Evolutionary conservation across 2,329 filamentous ascomycete genomes (phyloP), one percentile per base, ranked within the genome.

Genomic region (Colletotrichum sp.): DNA sequence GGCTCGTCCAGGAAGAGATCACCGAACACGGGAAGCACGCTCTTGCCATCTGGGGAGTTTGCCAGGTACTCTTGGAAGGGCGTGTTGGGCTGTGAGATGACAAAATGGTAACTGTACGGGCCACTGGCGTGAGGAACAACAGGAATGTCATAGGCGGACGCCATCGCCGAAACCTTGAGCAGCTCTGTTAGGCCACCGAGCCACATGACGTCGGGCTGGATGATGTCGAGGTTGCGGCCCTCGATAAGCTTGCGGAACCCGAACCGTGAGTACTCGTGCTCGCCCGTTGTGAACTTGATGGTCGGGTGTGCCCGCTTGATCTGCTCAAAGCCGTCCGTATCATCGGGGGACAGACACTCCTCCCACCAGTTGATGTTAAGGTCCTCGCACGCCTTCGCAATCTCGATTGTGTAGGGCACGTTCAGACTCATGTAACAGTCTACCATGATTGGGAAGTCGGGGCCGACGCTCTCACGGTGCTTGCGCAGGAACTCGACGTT

Each of bases 131-230:
- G 96, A n/a, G 96, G 96, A 16, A 98, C 95, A 18, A 98, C 96
- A 15, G 96, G 96, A 76, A 98, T 94, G 82, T 98, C 96, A 85
- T 98, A 98, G 27, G 96, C 96, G 6, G 96, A 92, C 6, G 96
- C 96, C 91, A 97, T 94, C 70, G 96, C 94, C 18, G 95, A 91
- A 68, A 98, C 94, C 86, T 95, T 97, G 78, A 98, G 92, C 74
- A 98, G 90, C 86, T 98, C 96, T 1, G 96, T 98, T 89, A 98
- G 85, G 77, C 96, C 96, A 77, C 96, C 96, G 16, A 98, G 92
- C 96, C 96, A 98, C 96, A 98, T 98, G 78, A 98, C 96, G 82
- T 98, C 96, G 16, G 96, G 96, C 86, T 98, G 96, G 81, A 98
- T 92, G 80, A 98, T 98, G 84, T 98, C 96, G 76, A 98, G 88